A percentile compares a stretch with the other conserved stretches of the same genome.
These are phyloP conservation scores for Phaffia tasmanica DNA, from an alignment of 768 basidiomycete genomes.

Conservation along the genomic window DNA sequence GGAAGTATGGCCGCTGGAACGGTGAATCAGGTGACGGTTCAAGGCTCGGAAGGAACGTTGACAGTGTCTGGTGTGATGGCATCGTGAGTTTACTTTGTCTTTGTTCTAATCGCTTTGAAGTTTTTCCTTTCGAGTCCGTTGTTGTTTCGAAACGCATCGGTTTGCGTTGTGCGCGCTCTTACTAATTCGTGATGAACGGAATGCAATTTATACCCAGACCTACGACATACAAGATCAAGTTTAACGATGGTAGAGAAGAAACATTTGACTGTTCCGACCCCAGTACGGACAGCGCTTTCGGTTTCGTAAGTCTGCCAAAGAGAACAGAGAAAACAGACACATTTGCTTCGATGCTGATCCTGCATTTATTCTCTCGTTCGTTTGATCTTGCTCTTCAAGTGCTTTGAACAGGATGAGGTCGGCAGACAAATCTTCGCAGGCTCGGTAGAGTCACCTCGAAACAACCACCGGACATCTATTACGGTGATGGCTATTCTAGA, in stretches of 20 bases:
- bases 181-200: too few relatives aligned
- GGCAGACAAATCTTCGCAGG: constrained; percentile 16
- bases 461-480: constrained; percentile 7
- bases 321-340: too few relatives aligned
- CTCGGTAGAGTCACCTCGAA: constrained; percentile 14
- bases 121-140: background rate
- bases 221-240: background rate
- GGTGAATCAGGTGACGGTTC: too few relatives aligned
- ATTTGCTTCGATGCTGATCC: background rate
- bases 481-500: constrained; percentile 21
- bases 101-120: background rate
- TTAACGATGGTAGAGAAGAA: constrained; percentile 11
- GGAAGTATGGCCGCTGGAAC: too few relatives aligned
- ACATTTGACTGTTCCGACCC: constrained; percentile 3
- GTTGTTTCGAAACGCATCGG: too few relatives aligned
- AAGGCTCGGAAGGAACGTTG: too few relatives aligned
- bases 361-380: background rate
- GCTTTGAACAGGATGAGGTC: constrained; percentile 23
- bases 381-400: background rate
- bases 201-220: too few relatives aligned
- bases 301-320: too few relatives aligned
- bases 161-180: too few relatives aligned
- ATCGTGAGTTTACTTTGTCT: background rate
- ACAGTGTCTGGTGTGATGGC: too few relatives aligned
- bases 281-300: too few relatives aligned